phyloP scores from a whole-genome alignment of 371 early-diverging fungal genomes.

The Antonospora locustae region DNA sequence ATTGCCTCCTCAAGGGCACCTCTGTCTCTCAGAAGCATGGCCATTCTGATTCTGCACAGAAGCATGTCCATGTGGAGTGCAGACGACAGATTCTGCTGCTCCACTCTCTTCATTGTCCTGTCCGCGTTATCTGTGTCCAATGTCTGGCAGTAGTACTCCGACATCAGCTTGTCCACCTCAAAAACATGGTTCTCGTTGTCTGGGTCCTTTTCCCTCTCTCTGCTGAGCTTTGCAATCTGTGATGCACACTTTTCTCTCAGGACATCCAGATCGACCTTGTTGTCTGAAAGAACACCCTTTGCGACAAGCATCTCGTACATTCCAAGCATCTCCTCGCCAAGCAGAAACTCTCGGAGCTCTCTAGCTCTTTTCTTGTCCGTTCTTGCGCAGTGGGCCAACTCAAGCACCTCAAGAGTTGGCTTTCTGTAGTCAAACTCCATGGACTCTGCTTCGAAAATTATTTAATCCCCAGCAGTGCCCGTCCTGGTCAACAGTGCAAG shows the following conservation, averaged over 20 bases:
- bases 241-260: conserved; percentile 6
- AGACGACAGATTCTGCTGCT: no score
- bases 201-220: conserved; percentile 10
- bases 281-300: conserved; percentile 11
- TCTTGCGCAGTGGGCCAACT: conserved; percentile 6
- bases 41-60: conserved; percentile 44
- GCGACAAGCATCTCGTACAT: conserved; percentile 11
- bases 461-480: conserved; percentile 3
- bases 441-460: background rate
- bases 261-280: conserved; percentile 4
- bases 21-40: conserved; percentile 30
- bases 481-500: no score
- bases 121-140: conserved; percentile 28
- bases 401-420: conserved; percentile 3
- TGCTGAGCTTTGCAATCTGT: conserved; percentile 13
- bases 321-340: conserved; percentile 8
- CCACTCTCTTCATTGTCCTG: conserved; percentile 6
- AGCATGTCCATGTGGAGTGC: conserved; percentile 40
- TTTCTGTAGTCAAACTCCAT: conserved; percentile 16
- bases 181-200: conserved; percentile 23
- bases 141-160: conserved; percentile 22
- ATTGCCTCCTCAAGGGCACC: conserved; percentile 13
- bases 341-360: conserved; percentile 16
- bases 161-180: conserved; percentile 21
- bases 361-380: background rate